Conservation (phyloP, 2,329 filamentous ascomycete genomes). For the Calonectria pteridis region DNA sequence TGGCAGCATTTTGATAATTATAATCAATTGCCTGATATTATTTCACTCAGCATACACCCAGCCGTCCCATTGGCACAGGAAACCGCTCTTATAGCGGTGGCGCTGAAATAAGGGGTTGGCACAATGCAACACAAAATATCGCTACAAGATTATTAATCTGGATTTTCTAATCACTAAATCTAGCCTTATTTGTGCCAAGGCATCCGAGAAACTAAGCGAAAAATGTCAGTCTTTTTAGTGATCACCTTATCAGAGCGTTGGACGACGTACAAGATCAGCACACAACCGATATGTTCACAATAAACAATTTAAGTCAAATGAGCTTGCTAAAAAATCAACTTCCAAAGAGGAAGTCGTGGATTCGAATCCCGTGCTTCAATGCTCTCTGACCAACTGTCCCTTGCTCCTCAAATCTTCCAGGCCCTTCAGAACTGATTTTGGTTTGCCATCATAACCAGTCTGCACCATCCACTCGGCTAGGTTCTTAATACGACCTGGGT, state of each 20-base stretch:
- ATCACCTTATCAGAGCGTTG: background rate
- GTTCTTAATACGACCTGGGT: background rate
- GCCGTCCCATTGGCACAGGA: background rate
- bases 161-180: background rate
- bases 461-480: background rate
- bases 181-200: background rate
- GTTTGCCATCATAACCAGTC: background rate
- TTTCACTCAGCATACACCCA: background rate
- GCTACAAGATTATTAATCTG: background rate
- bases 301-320: background rate
- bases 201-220: background rate
- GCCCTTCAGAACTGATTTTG: background rate
- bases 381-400: background rate
- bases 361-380: background rate
- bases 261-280: background rate
- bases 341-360: background rate
- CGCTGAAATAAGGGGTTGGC: background rate
- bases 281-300: accelerated
- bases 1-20: too few species aligned
- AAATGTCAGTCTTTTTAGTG: background rate
- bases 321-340: background rate
- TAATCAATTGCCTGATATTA: background rate
- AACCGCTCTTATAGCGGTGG: background rate
- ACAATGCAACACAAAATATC: background rate
- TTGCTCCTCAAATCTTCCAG: background rate